Base-by-base conservation (phyloP, 1,139 yeast genomes). In the Kodamaea alishanica region DNA sequence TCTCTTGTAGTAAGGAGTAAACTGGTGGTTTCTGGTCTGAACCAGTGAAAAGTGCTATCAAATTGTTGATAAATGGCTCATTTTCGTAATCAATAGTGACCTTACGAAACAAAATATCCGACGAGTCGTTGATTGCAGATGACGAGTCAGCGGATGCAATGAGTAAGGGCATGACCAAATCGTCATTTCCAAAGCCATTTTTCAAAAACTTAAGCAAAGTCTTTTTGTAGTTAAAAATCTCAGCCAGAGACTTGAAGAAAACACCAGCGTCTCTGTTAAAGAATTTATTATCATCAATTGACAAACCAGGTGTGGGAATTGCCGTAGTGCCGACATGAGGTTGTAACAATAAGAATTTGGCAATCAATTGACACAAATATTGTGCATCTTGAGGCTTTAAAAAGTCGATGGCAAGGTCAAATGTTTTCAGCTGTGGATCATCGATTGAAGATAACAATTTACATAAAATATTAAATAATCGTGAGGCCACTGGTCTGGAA, bases 241-340 rank as follows among this genome's bases (percentile, higher is more conserved):
- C 79, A 1, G 70, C 68, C n/a, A 45, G 46, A 2, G 75, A 64
- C 32, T 73, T 74, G 51, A 75, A 79, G 0, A 73, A 55, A 0
- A 80, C 76, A 9, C 90, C 88, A 5, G 94, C 87, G 45, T 77
- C 77, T 38, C 71, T 71, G 0, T 87, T 81, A 51, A 87, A 76
- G 51, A 79, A 85, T 1, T 75, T 56, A 26, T 73, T 70, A 40
- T 84, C 87, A 0, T 58, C 56, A 0, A 69, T 56, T 22, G 80
- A 68, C 41, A 88, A 61, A 0, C 96, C 95, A 0, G 92, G 86
- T 37, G 77, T 68, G 22, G 38, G 73, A 46, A 48, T 62, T 1
- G 60, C 56, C 2, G 38, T 30, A 2, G 46, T 34, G 8, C 46
- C 45, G 0, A 53, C 38, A 3, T 65, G 69, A 0, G 88, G 81